phyloP scores from a whole-genome alignment of 176 grass and related monocot genomes.

The Carex kokanica region DNA sequence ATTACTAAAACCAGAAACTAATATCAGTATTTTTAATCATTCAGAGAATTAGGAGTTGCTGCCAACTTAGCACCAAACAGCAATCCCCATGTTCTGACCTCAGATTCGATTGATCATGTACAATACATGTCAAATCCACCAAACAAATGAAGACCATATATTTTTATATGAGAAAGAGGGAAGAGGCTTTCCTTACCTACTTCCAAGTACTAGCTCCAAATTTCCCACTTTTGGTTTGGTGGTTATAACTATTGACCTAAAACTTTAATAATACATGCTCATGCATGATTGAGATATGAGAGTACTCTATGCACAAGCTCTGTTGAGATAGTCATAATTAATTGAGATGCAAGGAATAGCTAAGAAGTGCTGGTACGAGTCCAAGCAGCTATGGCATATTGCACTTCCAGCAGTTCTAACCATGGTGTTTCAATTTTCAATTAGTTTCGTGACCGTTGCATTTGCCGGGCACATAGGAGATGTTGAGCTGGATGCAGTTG shows the following conservation, averaged over 20 bases:
- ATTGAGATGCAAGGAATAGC: neutral
- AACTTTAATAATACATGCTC: neutral
- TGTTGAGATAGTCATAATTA: neutral
- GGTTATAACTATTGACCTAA: neutral
- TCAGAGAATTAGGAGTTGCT: neutral
- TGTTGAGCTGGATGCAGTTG: constrained; percentile 52
- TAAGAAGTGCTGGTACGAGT: constrained; percentile 39
- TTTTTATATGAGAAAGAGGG: neutral
- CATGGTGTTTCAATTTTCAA: constrained; percentile 49
- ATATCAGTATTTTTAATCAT: neutral
- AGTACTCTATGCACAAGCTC: neutral
- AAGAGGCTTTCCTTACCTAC: neutral
- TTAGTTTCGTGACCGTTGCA: constrained; percentile 49
- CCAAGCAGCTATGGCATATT: constrained; percentile 47
- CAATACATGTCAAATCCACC: neutral
- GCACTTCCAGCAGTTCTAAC: constrained; percentile 52
- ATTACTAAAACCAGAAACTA: neutral
- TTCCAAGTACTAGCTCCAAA: neutral
- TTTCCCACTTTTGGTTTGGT: neutral
- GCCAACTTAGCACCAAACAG: neutral
- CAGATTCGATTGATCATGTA: neutral
- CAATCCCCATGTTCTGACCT: neutral
- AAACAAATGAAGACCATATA: neutral
- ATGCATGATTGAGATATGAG: neutral
- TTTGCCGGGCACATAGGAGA: constrained; percentile 51